phyloP scores from a whole-genome alignment of 768 basidiomycete genomes.

The Pulveroboletus sp. region DNA sequence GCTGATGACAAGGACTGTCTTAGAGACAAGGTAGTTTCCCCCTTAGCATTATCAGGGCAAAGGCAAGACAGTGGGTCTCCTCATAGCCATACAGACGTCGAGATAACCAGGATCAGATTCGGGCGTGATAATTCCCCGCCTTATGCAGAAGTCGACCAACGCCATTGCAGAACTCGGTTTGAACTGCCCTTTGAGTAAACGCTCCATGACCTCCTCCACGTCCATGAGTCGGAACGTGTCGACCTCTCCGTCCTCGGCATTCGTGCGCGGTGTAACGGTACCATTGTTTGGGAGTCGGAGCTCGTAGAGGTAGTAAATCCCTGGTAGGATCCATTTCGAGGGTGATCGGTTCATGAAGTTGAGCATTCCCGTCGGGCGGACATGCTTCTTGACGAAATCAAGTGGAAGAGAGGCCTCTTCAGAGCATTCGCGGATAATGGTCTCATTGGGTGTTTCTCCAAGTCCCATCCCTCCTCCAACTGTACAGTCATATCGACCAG shows the following conservation, averaged over 20 bases:
- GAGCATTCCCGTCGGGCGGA: conserved; percentile 35
- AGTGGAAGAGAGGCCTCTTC: conserved; percentile 42
- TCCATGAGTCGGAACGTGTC: conserved; percentile 40
- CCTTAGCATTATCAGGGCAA: conserved; percentile 13
- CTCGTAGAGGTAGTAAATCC: conserved; percentile 44
- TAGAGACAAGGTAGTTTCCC: too few relatives aligned
- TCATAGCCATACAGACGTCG: conserved; percentile 24
- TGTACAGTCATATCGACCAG: conserved; percentile 41
- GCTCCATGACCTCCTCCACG: conserved; percentile 30
- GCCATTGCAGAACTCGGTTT: conserved; percentile 43
- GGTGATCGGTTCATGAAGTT: conserved; percentile 42
- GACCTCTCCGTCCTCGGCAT: conserved; percentile 40
- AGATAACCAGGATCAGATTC: conserved; percentile 23
- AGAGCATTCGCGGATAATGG: conserved; percentile 39
- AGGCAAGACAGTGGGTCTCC: conserved; percentile 16
- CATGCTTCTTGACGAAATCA: conserved; percentile 32
- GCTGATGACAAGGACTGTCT: background rate
- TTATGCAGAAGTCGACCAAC: conserved; percentile 39
- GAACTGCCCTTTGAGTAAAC: conserved; percentile 35
- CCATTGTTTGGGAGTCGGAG: conserved; percentile 37
- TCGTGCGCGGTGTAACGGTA: conserved; percentile 33
- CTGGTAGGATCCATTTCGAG: conserved; percentile 41
- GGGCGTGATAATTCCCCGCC: conserved; percentile 31
- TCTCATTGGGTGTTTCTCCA: conserved; percentile 34
- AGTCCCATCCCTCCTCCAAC: conserved; percentile 42